These are phyloP conservation scores for Saitoella complicata DNA, from an alignment of 805 yeast species.

Conservation along the genomic window DNA sequence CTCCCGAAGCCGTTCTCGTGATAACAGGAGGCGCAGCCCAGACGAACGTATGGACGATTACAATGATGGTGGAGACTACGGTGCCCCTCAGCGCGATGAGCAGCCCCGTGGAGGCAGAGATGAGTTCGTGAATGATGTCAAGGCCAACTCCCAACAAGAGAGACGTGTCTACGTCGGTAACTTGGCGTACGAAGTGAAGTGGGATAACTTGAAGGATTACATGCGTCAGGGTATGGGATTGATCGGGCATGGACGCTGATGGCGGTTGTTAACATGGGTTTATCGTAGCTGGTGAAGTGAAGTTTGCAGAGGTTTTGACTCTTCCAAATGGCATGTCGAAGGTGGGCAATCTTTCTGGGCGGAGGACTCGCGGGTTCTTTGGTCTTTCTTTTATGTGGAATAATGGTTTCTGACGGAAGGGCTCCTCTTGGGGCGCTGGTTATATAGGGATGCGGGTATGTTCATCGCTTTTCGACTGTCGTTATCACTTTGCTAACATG, in stretches of 20 bases:
- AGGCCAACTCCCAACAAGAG: conserved; percentile 19
- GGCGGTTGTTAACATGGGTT: not conserved
- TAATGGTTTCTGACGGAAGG: not conserved
- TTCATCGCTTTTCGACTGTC: not conserved
- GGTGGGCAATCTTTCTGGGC: conserved; percentile 36
- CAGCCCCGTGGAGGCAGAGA: too few species aligned
- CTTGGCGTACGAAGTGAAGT: conserved; percentile 23
- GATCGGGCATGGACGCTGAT: not conserved
- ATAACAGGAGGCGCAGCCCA: too few species aligned
- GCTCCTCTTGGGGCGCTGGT: not conserved
- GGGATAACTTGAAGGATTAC: conserved; percentile 25
- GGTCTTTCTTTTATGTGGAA: not conserved
- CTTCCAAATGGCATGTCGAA: conserved; percentile 58
- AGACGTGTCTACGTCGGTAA: conserved; percentile 30
- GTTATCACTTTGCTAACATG: not conserved
- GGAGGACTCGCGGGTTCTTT: not conserved
- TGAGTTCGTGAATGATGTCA: too few species aligned
- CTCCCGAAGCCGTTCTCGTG: too few species aligned
- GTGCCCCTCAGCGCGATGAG: too few species aligned
- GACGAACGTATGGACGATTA: too few species aligned
- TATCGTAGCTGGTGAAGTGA: conserved; percentile 39
- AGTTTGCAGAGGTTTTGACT: conserved; percentile 69
- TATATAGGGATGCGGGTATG: conserved; percentile 5
- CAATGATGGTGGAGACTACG: too few species aligned
- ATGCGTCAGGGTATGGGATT: conserved; percentile 18